Percentiles rank a stretch among this genome's conserved stretches.
Conservation (phyloP, 192 early-diverging fungal species). For the Backusella parvicylindrica region DNA sequence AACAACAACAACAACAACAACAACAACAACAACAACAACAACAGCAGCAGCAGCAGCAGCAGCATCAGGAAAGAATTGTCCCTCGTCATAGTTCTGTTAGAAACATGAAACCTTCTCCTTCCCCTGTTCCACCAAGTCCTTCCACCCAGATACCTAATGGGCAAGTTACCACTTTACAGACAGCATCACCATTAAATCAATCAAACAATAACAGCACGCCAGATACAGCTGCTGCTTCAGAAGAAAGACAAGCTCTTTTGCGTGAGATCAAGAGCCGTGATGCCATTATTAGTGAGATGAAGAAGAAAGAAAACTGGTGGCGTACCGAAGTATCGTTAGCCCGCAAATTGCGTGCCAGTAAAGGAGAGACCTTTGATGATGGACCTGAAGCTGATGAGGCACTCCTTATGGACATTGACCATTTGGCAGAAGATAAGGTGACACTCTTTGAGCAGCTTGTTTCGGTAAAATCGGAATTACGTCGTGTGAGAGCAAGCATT, state of each 20-base stretch:
- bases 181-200: background rate
- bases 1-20: too few relatives aligned
- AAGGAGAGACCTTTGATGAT: slow-evolving; percentile 10
- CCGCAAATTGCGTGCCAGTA: slow-evolving; percentile 15
- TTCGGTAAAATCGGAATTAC: slow-evolving; percentile 52
- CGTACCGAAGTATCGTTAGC: slow-evolving; percentile 38
- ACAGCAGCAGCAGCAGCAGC: too few relatives aligned
- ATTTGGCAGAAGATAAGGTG: slow-evolving; percentile 44
- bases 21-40: too few relatives aligned
- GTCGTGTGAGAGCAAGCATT: slow-evolving; percentile 43
- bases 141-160: background rate
- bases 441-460: slow-evolving; percentile 49
- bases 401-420: slow-evolving; percentile 32
- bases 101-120: background rate
- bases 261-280: slow-evolving; percentile 39
- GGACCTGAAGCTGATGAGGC: slow-evolving; percentile 24
- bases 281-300: slow-evolving; percentile 31
- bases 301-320: slow-evolving; percentile 45
- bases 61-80: slow-evolving; percentile 1
- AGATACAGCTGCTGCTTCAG: background rate
- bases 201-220: background rate
- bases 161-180: background rate
- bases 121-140: background rate
- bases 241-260: slow-evolving; percentile 17
- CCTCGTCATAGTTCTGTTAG: slow-evolving; percentile 7